Evolutionary conservation across 23 red algal genomes (phyloP).

Genomic region (Porphyridium purpureum): DNA sequence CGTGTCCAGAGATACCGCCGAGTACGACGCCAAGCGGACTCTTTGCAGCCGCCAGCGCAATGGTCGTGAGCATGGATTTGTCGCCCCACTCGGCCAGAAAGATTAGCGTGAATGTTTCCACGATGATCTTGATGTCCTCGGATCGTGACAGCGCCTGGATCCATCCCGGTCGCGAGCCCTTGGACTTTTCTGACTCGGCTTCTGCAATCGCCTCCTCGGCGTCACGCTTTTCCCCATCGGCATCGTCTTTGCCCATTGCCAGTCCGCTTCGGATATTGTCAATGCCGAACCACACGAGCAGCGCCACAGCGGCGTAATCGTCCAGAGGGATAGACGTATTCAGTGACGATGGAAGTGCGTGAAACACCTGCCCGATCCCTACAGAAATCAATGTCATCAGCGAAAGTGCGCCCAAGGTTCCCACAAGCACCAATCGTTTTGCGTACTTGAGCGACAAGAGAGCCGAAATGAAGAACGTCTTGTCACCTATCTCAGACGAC

Average conservation of each 20-base stretch:
- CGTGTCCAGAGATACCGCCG: slow-evolving; percentile 81
- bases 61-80: slow-evolving; percentile 80
- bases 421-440: slow-evolving; percentile 50
- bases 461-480: slow-evolving; percentile 97
- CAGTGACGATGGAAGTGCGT: slow-evolving; percentile 58
- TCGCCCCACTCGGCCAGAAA: slow-evolving; percentile 99
- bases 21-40: slow-evolving; percentile 71
- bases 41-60: slow-evolving; percentile 86
- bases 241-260: slow-evolving; percentile 26
- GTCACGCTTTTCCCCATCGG: slow-evolving; percentile 41
- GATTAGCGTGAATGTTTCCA: slow-evolving; percentile 61
- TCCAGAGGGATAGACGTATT: slow-evolving; percentile 81
- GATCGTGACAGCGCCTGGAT: background rate
- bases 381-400: slow-evolving; percentile 92
- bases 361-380: slow-evolving; percentile 79
- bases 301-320: slow-evolving; percentile 80
- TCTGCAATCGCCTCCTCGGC: slow-evolving; percentile 50
- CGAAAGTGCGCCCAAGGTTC: slow-evolving; percentile 48
- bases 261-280: slow-evolving; percentile 62
- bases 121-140: slow-evolving; percentile 24
- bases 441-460: slow-evolving; percentile 88
- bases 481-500: slow-evolving; percentile 87
- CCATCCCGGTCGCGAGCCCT: background rate
- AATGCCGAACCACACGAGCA: slow-evolving; percentile 91
- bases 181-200: slow-evolving; percentile 2